Conservation (phyloP, 2,329 filamentous ascomycete species). For the Ceratocystis destructans region DNA sequence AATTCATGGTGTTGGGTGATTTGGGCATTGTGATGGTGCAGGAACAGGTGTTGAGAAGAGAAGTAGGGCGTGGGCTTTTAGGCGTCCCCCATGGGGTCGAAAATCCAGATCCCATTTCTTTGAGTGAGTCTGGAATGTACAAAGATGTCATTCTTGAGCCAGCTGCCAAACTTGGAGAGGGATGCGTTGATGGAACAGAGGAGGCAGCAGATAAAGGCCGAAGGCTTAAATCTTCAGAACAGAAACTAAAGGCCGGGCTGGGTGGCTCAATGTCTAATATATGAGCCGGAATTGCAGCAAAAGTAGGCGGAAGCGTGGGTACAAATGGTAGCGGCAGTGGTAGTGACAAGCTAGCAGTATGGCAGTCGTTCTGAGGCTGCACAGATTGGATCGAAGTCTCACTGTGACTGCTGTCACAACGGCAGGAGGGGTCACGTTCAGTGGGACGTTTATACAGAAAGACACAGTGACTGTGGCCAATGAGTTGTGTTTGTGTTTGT, state of each 20-base stretch:
- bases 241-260: slow-evolving; percentile 17
- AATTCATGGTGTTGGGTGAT: neutral
- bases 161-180: neutral
- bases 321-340: neutral
- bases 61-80: neutral
- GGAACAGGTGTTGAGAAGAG: neutral
- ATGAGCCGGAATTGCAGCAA: neutral
- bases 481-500: slow-evolving; percentile 9
- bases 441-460: neutral
- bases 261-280: slow-evolving; percentile 7
- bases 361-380: neutral
- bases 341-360: neutral
- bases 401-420: slow-evolving; percentile 7
- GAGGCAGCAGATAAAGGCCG: neutral
- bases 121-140: slow-evolving; percentile 4
- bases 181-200: slow-evolving; percentile 5
- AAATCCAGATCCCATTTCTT: slow-evolving; percentile 1
- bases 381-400: slow-evolving; percentile 9
- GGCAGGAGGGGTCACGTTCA: slow-evolving; percentile 1
- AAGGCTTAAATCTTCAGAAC: slow-evolving; percentile 12
- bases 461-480: neutral
- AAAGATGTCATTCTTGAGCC: neutral
- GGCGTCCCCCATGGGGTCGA: neutral
- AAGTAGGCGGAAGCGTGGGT: neutral
- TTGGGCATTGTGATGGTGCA: neutral